Evolutionary conservation across 495 filamentous ascomycete genomes (phyloP), one percentile per base, ranked within the genome.

Genomic region (Neurospora sp.): DNA sequence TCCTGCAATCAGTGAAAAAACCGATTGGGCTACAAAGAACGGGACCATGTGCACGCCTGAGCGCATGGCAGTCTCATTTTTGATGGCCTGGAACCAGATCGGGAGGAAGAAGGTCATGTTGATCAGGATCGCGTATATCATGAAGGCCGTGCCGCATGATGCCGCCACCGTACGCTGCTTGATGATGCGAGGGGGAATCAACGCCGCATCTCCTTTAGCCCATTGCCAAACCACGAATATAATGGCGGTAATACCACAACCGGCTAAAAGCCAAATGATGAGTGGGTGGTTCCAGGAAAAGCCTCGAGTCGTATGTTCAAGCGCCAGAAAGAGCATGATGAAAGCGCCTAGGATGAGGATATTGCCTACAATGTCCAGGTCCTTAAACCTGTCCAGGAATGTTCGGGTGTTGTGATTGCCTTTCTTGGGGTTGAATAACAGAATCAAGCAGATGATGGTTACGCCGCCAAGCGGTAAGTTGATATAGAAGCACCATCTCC

Each of bases 31-130:
- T 11, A 92, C 83, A 71, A 94, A 87, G 75, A 89, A 82, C 0
- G 92, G 92, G 10, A 94, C 81, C 70, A 87, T 90, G 76, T 87
- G 84, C 75, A 94, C 88, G 18, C 92, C 92, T 5, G 90, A 92
- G 69, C 86, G 83, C 9, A 87, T 85, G 16, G 92, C 88, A 0
- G 84, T 83, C n/a, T 85, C 86, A 68, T 84, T 86, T 73, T 91
- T 88, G 79, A 94, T 87, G 5, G 91, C 90, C 73, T 93, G 91
- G 82, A 93, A 92, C 88, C 88, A 93, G 87, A 86, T 71, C 22
- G 79, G 77, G 35, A 80, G 39, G 42, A 82, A 79, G 81, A 88
- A 87, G 70, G 90, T 89, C 77, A 91, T 87, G 86, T 86, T 90
- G 73, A 80, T 79, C 39, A 90, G 53, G 35, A 74, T 72, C n/a